phyloP scores from a whole-genome alignment of 192 early-diverging fungal genomes.

The Coemansia sp. region DNA sequence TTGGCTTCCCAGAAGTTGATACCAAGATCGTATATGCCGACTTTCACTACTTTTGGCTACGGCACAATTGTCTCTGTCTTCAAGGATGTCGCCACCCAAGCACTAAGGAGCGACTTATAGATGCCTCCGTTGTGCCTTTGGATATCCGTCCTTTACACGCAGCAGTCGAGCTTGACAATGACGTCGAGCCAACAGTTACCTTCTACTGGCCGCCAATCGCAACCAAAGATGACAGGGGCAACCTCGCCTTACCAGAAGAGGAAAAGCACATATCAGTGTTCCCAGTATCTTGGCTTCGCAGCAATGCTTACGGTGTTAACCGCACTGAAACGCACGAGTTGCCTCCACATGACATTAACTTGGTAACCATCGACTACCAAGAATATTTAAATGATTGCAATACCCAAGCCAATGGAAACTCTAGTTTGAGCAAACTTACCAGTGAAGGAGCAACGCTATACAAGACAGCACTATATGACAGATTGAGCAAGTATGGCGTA shows the following conservation, averaged over 20 bases:
- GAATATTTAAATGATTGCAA: constrained; percentile 13
- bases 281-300: constrained; percentile 38
- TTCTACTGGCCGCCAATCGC: constrained; percentile 47
- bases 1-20: constrained; percentile 15
- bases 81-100: constrained; percentile 44
- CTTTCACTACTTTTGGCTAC: constrained; percentile 57
- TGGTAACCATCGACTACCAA: constrained; percentile 43
- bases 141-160: constrained; percentile 48
- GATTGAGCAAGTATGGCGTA: constrained; percentile 43
- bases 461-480: constrained; percentile 29
- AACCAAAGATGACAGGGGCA: constrained; percentile 38
- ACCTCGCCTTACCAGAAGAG: constrained; percentile 24
- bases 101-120: constrained; percentile 51
- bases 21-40: constrained; percentile 21
- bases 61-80: constrained; percentile 55
- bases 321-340: constrained; percentile 31
- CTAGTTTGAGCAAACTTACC: neutral
- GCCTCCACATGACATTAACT: constrained; percentile 37
- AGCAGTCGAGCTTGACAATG: constrained; percentile 1
- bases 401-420: neutral
- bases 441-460: constrained; percentile 15
- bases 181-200: constrained; percentile 17
- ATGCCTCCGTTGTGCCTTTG: constrained; percentile 42
- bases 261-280: constrained; percentile 42
- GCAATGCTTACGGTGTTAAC: constrained; percentile 39